Evolutionary conservation across 176 grass and related monocot species (phyloP), one percentile per base, ranked within the genome.

Genomic region (Aegilops umbellulata): DNA sequence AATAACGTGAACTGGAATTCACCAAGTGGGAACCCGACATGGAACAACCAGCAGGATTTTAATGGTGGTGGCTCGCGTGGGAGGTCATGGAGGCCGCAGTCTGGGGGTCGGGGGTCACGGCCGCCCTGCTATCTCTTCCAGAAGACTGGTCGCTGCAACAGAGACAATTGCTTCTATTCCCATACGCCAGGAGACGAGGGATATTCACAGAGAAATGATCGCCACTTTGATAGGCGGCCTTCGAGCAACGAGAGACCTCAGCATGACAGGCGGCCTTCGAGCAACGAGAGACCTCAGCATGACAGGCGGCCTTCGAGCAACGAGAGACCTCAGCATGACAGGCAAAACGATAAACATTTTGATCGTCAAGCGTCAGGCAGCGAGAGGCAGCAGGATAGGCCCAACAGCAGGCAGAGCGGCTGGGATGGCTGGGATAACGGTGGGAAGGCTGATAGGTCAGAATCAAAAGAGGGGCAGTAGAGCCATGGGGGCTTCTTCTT

Each of bases 21-120:
- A 80, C 82, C 86, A 78, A 90, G 71, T 71, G 84, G 86, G 64
- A 90, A 89, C 35, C 49, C 27, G 24, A 79, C 74, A 46, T 89
- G 86, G 86, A 90, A 83, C 81, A 89, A 83, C 77, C 94, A 89
- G 67, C 91, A 89, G 72, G 44, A 77, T 69, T 83, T 76, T 63
- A 80, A 47, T 72, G 79, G 75, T 8, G 61, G 86, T 7, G 78
- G 92, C 41, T 76, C 85, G 20, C 76, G 85, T 76, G 81, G 83
- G 62, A 78, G 83, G 86, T 35, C 87, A 65, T 90, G 82, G 85
- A 88, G 82, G 29, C 30, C 53, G 6, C 69, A 61, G 60, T 81
- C 81, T 38, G 73, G 90, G 61, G 80, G 79, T n/a, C 89, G 85
- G 82, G 91, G 85, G 41, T 26, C 87, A 51, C 60, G 77, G 53